Evolutionary conservation across 805 yeast genomes (phyloP), one percentile per base, ranked within the genome.

Genomic region (Isabelozyma gotoi): DNA sequence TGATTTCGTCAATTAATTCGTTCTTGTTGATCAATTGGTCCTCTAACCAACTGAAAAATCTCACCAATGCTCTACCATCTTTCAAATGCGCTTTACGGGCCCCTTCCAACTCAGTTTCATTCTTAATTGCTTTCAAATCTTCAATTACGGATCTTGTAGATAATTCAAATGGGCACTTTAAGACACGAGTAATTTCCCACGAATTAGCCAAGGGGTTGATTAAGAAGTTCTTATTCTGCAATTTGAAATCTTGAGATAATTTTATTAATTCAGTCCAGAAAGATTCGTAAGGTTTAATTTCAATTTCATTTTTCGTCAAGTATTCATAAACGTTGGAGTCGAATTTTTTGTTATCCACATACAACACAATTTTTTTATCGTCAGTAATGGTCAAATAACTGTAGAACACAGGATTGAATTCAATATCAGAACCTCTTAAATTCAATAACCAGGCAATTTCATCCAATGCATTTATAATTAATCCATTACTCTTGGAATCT

Each of bases 391-490:
- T 60, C 50, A 68, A 53, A 43, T 65, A 71, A 44, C 75, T 60
- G 62, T 66, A 78, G 50, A 79, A 79, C 14, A 79, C 72, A 3
- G 84, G 83, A 51, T 77, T 78, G 59, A 53, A 79, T 39, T 74
- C 77, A 45, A 79, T 79, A 56, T 79, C 84, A 40, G 60, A 74
- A 19, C 82, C 83, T 46, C 84, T 62, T 43, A 78, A 59, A 48
- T 78, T 78, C 46, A 77, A 58, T 35, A 90, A 67, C 97, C 97
- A 91, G 4, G 96, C 94, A 44, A 90, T 79, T 54, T 91, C 96
- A 67, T 92, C 97, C 42, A 91, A 67, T 0, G 91, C 83, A 43
- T 73, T 65, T 5, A 77, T 60, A 8, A 78, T 68, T 41, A 71
- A 51, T 7, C 72, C 73, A 33, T 61, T 57, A 21, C 64, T 58